Conservation (phyloP, 352 stramenopile species). For the Phytophthora cactorum region DNA sequence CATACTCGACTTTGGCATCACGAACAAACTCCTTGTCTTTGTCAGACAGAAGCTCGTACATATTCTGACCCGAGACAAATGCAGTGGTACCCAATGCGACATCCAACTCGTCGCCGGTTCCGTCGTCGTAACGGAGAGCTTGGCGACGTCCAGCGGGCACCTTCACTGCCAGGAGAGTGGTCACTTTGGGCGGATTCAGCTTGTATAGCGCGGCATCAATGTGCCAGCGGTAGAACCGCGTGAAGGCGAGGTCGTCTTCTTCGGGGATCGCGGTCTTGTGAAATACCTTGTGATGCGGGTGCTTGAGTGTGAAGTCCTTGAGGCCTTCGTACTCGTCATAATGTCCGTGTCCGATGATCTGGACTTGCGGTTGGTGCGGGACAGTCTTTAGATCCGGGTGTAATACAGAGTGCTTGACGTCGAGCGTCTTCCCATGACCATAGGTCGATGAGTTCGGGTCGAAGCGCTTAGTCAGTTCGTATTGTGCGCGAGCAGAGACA, state of each 20-base stretch:
- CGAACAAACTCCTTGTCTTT: conserved; percentile 40
- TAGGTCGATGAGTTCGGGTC: conserved; percentile 32
- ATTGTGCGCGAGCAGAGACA: conserved; percentile 29
- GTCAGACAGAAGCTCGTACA: conserved; percentile 37
- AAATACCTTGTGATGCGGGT: conserved; percentile 41
- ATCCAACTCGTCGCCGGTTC: conserved; percentile 32
- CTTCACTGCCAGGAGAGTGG: conserved; percentile 33
- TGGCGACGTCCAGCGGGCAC: conserved; percentile 30
- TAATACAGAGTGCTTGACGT: conserved; percentile 36
- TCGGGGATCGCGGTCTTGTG: conserved; percentile 36
- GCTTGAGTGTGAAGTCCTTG: conserved; percentile 38
- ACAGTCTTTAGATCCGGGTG: conserved; percentile 41
- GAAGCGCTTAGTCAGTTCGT: conserved; percentile 37
- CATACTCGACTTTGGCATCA: conserved; percentile 35
- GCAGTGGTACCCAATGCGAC: conserved; percentile 34
- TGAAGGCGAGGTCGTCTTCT: conserved; percentile 37
- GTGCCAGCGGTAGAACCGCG: conserved; percentile 42
- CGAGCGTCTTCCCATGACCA: conserved; percentile 39
- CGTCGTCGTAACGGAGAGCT: conserved; percentile 39
- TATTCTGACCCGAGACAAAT: conserved; percentile 40
- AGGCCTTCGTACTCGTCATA: conserved; percentile 43
- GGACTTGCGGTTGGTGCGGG: conserved; percentile 38
- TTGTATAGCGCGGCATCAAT: conserved; percentile 38
- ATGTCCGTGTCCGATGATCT: conserved; percentile 41
- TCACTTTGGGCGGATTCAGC: conserved; percentile 39